phyloP scores from a whole-genome alignment of 306 rosid genomes.

The Pueraria montana region DNA sequence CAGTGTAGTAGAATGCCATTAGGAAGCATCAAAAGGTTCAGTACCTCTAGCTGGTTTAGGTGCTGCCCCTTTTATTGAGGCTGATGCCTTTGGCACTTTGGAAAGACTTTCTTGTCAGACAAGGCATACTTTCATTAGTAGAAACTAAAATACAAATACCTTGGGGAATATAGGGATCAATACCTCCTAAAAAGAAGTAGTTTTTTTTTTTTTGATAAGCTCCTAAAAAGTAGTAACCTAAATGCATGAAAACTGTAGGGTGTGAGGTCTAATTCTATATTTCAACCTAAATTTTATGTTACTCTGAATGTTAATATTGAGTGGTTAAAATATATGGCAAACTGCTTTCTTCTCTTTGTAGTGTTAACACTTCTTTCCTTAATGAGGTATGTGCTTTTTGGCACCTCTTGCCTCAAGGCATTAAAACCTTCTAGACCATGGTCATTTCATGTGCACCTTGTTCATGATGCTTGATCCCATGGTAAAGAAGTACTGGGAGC shows the following conservation, averaged over 20 bases:
- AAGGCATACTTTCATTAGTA: neutral
- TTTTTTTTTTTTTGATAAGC: too few relatives aligned
- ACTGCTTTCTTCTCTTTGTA: neutral
- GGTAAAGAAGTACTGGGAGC: neutral
- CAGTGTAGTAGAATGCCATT: conserved; percentile 22
- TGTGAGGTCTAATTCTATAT: neutral
- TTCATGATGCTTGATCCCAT: neutral
- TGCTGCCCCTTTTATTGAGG: neutral
- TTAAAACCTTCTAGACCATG: conserved; percentile 1
- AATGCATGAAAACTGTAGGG: neutral
- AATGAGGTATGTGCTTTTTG: neutral
- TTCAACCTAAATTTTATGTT: neutral
- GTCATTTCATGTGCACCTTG: neutral
- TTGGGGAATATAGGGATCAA: neutral
- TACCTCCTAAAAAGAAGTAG: neutral
- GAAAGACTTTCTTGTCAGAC: neutral
- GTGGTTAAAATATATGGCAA: neutral
- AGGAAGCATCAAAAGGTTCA: neutral
- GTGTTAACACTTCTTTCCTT: neutral
- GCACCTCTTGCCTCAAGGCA: neutral
- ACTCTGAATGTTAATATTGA: neutral
- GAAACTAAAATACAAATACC: neutral
- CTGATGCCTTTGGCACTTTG: neutral
- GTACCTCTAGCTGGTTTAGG: neutral
- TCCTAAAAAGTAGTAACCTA: neutral